phyloP scores from a whole-genome alignment of 2,329 filamentous ascomycete genomes.

The Cercospora sp. region DNA sequence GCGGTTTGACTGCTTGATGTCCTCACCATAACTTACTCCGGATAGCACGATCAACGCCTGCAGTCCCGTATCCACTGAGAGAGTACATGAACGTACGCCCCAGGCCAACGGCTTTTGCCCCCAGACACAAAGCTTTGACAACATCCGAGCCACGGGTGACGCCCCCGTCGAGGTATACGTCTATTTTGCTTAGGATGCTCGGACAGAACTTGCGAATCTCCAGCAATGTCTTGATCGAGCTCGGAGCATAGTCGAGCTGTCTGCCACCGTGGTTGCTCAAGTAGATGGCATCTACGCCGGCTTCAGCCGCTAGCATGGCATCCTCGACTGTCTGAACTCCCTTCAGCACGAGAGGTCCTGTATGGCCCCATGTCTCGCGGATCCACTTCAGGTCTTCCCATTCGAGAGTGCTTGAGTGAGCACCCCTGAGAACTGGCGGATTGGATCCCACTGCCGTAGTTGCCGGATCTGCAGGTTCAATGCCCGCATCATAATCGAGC shows the following conservation, averaged over 20 bases:
- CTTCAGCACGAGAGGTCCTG: constrained; percentile 28
- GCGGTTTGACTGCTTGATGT: background rate
- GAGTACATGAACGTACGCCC: constrained; percentile 55
- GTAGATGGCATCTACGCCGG: constrained; percentile 43
- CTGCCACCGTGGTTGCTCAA: constrained; percentile 47
- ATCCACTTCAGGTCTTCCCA: constrained; percentile 15
- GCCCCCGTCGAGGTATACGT: constrained; percentile 45
- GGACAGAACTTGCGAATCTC: constrained; percentile 65
- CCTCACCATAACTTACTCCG: background rate
- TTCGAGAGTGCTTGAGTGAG: constrained; percentile 41
- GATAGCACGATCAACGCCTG: constrained; percentile 50
- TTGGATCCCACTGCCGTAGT: background rate
- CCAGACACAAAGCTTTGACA: constrained; percentile 43
- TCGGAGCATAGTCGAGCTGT: constrained; percentile 55
- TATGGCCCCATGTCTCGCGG: constrained; percentile 7
- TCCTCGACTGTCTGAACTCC: constrained; percentile 45
- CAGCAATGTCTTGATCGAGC: constrained; percentile 71
- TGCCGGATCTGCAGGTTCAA: background rate
- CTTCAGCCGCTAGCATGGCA: constrained; percentile 40
- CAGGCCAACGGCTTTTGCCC: constrained; percentile 46
- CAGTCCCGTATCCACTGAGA: constrained; percentile 56
- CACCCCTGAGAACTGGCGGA: background rate
- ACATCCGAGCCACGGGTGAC: constrained; percentile 41
- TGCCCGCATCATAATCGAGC: constrained; percentile 42
- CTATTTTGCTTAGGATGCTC: constrained; percentile 42